Evolutionary conservation across 164 flowering plant species (phyloP).

Genomic region (Nelumbo lutea): DNA sequence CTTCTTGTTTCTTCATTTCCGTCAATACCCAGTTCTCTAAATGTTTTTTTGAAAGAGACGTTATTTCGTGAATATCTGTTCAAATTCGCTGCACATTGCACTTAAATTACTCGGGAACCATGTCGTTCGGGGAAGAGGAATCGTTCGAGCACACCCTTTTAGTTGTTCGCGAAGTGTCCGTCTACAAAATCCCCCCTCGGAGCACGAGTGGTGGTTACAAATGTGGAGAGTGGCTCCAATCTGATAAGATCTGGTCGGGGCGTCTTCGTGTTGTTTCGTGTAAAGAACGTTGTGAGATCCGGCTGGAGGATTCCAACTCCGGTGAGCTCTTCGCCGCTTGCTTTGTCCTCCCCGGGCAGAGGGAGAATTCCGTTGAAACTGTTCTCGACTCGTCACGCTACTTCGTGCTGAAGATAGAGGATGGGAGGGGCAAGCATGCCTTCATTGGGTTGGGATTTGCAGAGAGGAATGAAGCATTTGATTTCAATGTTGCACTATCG

Average conservation of each 20-base stretch:
- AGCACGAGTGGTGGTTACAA: slow-evolving; percentile 91
- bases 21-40: too few relatives aligned
- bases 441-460: slow-evolving; percentile 87
- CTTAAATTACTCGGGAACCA: slow-evolving; percentile 12
- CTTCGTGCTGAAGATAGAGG: slow-evolving; percentile 93
- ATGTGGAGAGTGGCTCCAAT: slow-evolving; percentile 98
- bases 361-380: slow-evolving; percentile 84
- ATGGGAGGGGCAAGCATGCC: slow-evolving; percentile 92
- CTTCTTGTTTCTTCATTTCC: too few relatives aligned
- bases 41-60: too few relatives aligned
- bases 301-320: slow-evolving; percentile 86
- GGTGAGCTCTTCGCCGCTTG: slow-evolving; percentile 97
- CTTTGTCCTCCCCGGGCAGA: slow-evolving; percentile 74
- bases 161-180: slow-evolving; percentile 87
- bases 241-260: slow-evolving; percentile 99
- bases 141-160: slow-evolving; percentile 91
- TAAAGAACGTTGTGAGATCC: slow-evolving; percentile 86
- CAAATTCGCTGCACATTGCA: not conserved
- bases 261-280: slow-evolving; percentile 92
- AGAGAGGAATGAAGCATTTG: slow-evolving; percentile 97
- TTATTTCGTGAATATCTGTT: not conserved
- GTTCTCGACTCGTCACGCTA: slow-evolving; percentile 93
- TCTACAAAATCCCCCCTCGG: slow-evolving; percentile 96
- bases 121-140: slow-evolving; percentile 81
- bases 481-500: slow-evolving; percentile 95